These are phyloP conservation scores for Nicotiana paniculata DNA, from an alignment of 257 asterid genomes.

Conservation along the genomic window DNA sequence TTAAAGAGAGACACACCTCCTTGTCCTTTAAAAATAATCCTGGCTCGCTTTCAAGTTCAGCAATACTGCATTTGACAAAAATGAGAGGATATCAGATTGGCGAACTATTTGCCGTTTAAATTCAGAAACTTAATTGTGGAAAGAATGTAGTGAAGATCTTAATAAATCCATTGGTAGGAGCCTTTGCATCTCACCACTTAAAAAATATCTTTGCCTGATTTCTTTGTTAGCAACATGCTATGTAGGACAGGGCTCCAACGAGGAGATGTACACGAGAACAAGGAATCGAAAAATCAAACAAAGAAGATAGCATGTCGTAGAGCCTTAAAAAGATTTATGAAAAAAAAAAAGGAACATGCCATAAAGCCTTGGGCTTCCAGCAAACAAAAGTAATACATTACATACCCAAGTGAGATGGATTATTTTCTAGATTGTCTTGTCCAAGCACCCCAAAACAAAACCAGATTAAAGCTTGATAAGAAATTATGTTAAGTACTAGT, in stretches of 20 bases:
- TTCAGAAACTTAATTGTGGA: not conserved
- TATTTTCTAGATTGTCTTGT: not conserved
- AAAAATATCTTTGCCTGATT: not conserved
- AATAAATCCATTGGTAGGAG: not conserved
- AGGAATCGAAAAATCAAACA: not conserved
- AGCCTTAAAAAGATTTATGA: not conserved
- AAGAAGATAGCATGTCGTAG: not conserved
- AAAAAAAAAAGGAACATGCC: too few relatives aligned
- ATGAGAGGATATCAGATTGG: not conserved
- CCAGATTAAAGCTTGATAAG: too few relatives aligned
- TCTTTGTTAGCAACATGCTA: not conserved
- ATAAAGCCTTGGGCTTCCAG: not conserved
- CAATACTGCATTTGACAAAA: conserved; percentile 49
- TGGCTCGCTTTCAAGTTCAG: conserved; percentile 89
- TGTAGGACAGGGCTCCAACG: not conserved
- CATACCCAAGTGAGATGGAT: not conserved
- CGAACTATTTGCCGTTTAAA: not conserved
- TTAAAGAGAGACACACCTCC: conserved; percentile 42
- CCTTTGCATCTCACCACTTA: not conserved
- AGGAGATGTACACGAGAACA: not conserved
- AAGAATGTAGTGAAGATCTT: not conserved
- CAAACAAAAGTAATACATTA: not conserved
- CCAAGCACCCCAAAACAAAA: not conserved
- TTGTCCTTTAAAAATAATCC: conserved; percentile 72
- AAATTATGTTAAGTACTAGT: too few relatives aligned